Evolutionary conservation across 192 early-diverging fungal genomes (phyloP).

Genomic region (Coemansia aciculifera): DNA sequence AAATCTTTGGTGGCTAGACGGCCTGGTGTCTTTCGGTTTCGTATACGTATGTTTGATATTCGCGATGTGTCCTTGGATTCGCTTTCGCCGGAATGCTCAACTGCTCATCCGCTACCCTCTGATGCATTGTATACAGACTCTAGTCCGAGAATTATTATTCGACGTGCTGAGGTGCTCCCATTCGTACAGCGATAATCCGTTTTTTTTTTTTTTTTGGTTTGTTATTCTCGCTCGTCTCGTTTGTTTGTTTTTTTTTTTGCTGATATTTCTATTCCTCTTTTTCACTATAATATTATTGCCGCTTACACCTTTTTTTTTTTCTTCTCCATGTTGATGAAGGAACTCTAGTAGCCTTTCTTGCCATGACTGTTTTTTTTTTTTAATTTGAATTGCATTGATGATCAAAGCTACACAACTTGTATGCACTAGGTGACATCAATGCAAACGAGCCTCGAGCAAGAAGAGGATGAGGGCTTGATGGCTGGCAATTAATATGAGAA

Average conservation of each 20-base stretch:
- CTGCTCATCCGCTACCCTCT: background rate
- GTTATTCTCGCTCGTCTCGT: background rate
- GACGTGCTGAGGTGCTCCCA: background rate
- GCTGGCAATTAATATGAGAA: too few species aligned
- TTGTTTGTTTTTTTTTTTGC: constrained; percentile 1
- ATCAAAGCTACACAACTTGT: too few species aligned
- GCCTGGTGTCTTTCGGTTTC: constrained; percentile 30
- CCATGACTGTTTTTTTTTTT: too few species aligned
- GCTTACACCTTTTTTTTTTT: background rate
- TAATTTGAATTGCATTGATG: too few species aligned
- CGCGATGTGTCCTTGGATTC: background rate
- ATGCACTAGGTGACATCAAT: too few species aligned
- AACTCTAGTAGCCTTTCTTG: too few species aligned
- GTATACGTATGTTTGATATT: constrained; percentile 29
- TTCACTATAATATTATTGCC: constrained; percentile 1
- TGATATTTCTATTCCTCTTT: background rate
- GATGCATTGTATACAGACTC: background rate
- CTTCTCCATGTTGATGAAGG: too few species aligned
- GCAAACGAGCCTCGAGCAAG: too few species aligned
- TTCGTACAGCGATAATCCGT: background rate
- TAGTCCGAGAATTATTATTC: background rate
- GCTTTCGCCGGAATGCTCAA: background rate
- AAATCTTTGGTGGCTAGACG: constrained; percentile 7
- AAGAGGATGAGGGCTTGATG: too few species aligned
- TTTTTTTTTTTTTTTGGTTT: background rate